Evolutionary conservation across 345 rosid genomes (phyloP).

Genomic region (Combretum micranthum): DNA sequence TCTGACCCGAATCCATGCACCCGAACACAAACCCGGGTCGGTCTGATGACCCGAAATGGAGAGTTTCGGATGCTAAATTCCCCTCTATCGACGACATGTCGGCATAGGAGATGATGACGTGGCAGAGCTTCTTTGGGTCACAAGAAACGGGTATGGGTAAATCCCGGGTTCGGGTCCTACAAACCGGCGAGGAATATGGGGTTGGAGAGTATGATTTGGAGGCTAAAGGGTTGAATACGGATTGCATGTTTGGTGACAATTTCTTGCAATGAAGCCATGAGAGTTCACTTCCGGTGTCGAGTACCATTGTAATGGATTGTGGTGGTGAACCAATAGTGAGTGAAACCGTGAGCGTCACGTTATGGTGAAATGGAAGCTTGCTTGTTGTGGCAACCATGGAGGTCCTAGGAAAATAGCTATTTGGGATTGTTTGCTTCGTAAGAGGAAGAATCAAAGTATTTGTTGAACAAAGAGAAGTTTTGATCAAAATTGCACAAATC

Average conservation of each 20-base stretch:
- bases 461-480: too few species aligned
- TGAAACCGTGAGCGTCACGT: constrained; percentile 67
- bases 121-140: constrained; percentile 65
- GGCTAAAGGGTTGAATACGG: constrained; percentile 47
- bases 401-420: too few species aligned
- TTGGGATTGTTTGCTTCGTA: too few species aligned
- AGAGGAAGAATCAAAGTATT: too few species aligned
- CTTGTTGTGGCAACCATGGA: constrained; percentile 14
- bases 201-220: constrained; percentile 59
- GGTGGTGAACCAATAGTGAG: constrained; percentile 84
- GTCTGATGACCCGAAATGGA: constrained; percentile 46
- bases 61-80: constrained; percentile 62
- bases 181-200: constrained; percentile 62
- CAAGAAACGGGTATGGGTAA: constrained; percentile 81
- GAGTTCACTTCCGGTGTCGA: constrained; percentile 93
- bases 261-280: constrained; percentile 87
- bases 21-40: constrained; percentile 53
- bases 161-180: constrained; percentile 57
- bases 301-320: constrained; percentile 75
- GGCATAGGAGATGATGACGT: constrained; percentile 74
- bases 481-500: too few species aligned
- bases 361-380: constrained; percentile 79
- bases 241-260: constrained; percentile 17
- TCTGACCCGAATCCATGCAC: constrained; percentile 70
- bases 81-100: constrained; percentile 85